Evolutionary conservation across 768 basidiomycete species (phyloP), one percentile per base, ranked within the genome.

Genomic region (Dioszegia aurantiaca): DNA sequence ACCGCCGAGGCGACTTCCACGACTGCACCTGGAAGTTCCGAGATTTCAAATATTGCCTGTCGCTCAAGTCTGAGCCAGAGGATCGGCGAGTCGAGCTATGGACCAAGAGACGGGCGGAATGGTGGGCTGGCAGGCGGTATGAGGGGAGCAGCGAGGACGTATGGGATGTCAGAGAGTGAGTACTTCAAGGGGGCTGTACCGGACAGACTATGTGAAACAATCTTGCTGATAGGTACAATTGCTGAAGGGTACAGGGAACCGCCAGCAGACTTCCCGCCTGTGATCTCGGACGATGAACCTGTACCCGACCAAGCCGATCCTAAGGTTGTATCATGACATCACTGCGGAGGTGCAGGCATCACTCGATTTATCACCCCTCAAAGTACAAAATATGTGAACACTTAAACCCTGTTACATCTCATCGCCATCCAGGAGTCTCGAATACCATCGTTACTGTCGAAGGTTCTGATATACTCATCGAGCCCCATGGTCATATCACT

Each of bases 1-100:
- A 98, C 77, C 84, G 94, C 70, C 85, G 87, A 64, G 94, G 94
- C 6, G 78, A 83, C 57, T 82, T 85, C 56, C 78, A 83, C 0
- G 83, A 85, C 55, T 97, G 93, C 77, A 80, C 79, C 0, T 80
- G 81, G 43, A 92, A 94, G 74, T 82, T 86, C 72, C 86, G 90
- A 58, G 92, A 94, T 68, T 93, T 94, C 82, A 95, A 95, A 77
- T 94, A 89, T 77, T 99, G 94, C 78, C 80, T 94, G 80, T 86
- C 85, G 60, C 79, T 87, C 60, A 94, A 91, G 77, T 81, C 83
- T 12, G 79, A 89, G 76, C 82, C 86, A 52, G 84, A 85, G 16
- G 90, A 92, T 56, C 83, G 86, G 67, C 83, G 84, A 70, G 82
- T 87, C 28, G 84, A 89, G 49, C 83, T 84, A 3, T 99, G 92